These are phyloP conservation scores for Ilex paraguariensis DNA, from an alignment of 305 asterid genomes.

Conservation along the genomic window DNA sequence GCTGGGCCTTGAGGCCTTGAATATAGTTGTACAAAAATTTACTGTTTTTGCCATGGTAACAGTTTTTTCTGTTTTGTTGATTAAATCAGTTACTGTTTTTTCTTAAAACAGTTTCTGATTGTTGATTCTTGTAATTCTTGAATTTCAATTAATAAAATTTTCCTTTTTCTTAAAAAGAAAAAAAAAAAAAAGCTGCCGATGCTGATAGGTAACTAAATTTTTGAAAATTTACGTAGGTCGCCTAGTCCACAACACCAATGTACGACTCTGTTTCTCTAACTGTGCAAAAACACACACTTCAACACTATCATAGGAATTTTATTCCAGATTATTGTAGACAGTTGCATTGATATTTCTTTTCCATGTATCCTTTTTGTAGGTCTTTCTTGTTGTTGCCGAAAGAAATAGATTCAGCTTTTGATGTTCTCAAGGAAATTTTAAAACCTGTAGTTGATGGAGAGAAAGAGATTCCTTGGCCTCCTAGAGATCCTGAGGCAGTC, in stretches of 20 bases:
- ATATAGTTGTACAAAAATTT: no score
- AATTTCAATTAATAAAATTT: no score
- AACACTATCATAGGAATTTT: constrained; percentile 8
- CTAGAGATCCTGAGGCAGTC: constrained; percentile 69
- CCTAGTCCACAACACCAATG: constrained; percentile 82
- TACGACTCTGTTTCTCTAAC: constrained; percentile 22
- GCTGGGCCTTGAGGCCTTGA: no score
- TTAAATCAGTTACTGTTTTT: no score
- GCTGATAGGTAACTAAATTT: no score
- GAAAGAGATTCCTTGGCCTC: constrained; percentile 84
- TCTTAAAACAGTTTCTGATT: no score
- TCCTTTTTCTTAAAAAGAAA: no score
- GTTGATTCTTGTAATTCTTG: no score
- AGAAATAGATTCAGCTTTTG: constrained; percentile 80
- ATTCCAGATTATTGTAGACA: background rate
- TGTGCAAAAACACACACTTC: background rate
- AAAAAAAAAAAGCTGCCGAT: no score
- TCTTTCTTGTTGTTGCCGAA: constrained; percentile 41
- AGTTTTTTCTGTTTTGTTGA: no score
- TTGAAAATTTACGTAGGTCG: no score
- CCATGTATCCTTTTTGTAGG: constrained; percentile 14
- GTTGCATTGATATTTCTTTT: constrained; percentile 4
- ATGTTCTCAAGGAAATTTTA: constrained; percentile 81
- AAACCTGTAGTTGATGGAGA: constrained; percentile 61
- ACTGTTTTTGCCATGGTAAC: no score